phyloP scores from a whole-genome alignment of 192 early-diverging fungal species.

The Podila clonocystis region DNA sequence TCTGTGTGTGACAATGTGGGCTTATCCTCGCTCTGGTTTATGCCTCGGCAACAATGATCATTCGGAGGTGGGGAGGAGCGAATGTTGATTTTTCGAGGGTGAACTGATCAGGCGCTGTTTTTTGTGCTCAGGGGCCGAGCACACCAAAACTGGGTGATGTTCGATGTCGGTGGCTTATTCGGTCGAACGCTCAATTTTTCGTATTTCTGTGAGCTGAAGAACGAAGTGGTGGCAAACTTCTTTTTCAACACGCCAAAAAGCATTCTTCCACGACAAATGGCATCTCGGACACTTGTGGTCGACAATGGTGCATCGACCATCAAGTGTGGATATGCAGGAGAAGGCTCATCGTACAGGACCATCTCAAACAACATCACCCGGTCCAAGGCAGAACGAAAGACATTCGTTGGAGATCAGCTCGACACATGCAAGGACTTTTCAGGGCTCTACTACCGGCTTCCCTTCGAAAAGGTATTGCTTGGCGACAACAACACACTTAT shows the following conservation, averaged over 20 bases:
- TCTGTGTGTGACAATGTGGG: too few relatives aligned
- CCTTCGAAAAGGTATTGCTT: constrained; percentile 73
- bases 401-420: constrained; percentile 77
- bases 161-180: neutral
- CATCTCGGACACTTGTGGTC: constrained; percentile 38
- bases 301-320: constrained; percentile 51
- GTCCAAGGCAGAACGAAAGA: constrained; percentile 61
- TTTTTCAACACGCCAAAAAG: neutral
- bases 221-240: neutral
- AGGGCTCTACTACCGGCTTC: constrained; percentile 74
- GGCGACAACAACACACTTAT: too few relatives aligned
- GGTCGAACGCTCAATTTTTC: neutral
- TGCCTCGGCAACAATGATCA: too few relatives aligned
- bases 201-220: too few relatives aligned
- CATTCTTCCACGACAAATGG: constrained; percentile 12
- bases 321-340: constrained; percentile 43
- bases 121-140: neutral
- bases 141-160: neutral
- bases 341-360: constrained; percentile 29
- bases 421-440: constrained; percentile 72
- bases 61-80: too few relatives aligned
- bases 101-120: neutral
- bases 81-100: neutral
- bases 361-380: constrained; percentile 70
- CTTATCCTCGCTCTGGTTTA: too few relatives aligned